Evolutionary conservation across 164 flowering plant species (phyloP).

Genomic region (Aristolochia californica): DNA sequence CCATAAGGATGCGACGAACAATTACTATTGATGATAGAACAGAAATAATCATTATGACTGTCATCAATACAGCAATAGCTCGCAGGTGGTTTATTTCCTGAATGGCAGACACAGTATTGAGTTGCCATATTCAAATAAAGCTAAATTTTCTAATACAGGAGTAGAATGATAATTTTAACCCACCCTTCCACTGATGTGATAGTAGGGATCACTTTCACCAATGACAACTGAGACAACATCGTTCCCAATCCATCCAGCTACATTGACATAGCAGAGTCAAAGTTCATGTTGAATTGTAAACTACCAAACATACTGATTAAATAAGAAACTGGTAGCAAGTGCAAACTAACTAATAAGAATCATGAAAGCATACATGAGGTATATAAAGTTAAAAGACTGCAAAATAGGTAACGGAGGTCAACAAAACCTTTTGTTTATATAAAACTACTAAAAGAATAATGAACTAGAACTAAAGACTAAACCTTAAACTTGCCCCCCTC

Average conservation of each 20-base stretch:
- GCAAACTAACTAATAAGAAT: too few relatives aligned
- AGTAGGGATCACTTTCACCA: constrained; percentile 85
- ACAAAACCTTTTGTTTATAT: too few relatives aligned
- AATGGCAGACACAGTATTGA: constrained; percentile 6
- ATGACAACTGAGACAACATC: constrained; percentile 79
- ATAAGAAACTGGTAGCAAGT: too few relatives aligned
- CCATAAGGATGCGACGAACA: constrained; percentile 87
- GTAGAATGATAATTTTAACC: constrained; percentile 17
- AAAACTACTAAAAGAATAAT: too few relatives aligned
- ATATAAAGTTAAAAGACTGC: too few relatives aligned
- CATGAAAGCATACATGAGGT: too few relatives aligned
- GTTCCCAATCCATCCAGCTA: constrained; percentile 98
- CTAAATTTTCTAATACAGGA: constrained; percentile 1
- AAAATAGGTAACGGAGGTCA: too few relatives aligned
- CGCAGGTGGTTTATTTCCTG: constrained; percentile 84
- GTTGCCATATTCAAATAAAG: background rate
- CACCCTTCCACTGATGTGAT: constrained; percentile 69
- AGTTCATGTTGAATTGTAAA: constrained; percentile 5
- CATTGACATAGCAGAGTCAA: constrained; percentile 4
- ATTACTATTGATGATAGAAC: constrained; percentile 82
- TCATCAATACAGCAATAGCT: constrained; percentile 70
- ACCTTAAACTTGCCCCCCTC: too few relatives aligned
- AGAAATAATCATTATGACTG: constrained; percentile 51
- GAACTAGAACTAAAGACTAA: too few relatives aligned
- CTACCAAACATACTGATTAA: background rate